Evolutionary conservation across 2,329 filamentous ascomycete genomes (phyloP).

Genomic region (Scopulariopsis brevicaulis): DNA sequence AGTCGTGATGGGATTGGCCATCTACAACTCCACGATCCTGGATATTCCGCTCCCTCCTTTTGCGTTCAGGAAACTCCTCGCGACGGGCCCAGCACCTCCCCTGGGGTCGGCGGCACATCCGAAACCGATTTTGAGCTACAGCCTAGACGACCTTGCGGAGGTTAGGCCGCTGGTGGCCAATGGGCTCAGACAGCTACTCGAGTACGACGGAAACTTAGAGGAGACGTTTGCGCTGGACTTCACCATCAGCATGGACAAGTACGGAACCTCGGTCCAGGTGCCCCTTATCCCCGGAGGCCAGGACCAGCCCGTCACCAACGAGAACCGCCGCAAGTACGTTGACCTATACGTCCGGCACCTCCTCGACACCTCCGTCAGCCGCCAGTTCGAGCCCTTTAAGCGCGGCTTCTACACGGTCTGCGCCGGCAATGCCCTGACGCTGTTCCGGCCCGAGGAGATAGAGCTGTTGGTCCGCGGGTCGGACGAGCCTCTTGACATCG

Average conservation of each 20-base stretch:
- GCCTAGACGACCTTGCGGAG: conserved; percentile 72
- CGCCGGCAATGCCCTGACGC: conserved; percentile 72
- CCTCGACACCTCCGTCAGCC: conserved; percentile 63
- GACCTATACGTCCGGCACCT: conserved; percentile 72
- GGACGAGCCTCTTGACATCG: conserved; percentile 71
- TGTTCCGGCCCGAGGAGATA: conserved; percentile 87
- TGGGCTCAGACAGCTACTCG: conserved; percentile 65
- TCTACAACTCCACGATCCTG: conserved; percentile 90
- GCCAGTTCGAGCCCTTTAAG: conserved; percentile 90
- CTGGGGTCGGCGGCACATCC: conserved; percentile 43
- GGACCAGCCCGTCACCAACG: conserved; percentile 66
- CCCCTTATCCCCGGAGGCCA: conserved; percentile 68
- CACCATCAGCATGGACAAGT: conserved; percentile 64
- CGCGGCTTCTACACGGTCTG: conserved; percentile 89
- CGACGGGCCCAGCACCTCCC: conserved; percentile 55
- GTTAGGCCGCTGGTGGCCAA: conserved; percentile 65
- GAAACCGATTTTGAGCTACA: conserved; percentile 56
- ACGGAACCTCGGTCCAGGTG: conserved; percentile 54
- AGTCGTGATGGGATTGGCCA: conserved; percentile 76
- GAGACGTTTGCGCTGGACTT: conserved; percentile 74
- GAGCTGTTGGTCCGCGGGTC: conserved; percentile 78
- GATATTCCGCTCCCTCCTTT: conserved; percentile 83
- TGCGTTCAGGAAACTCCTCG: conserved; percentile 76
- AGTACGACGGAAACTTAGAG: conserved; percentile 77
- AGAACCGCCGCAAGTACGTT: conserved; percentile 77